phyloP scores from a whole-genome alignment of 495 filamentous ascomycete species.

The Aspergillus wentii region DNA sequence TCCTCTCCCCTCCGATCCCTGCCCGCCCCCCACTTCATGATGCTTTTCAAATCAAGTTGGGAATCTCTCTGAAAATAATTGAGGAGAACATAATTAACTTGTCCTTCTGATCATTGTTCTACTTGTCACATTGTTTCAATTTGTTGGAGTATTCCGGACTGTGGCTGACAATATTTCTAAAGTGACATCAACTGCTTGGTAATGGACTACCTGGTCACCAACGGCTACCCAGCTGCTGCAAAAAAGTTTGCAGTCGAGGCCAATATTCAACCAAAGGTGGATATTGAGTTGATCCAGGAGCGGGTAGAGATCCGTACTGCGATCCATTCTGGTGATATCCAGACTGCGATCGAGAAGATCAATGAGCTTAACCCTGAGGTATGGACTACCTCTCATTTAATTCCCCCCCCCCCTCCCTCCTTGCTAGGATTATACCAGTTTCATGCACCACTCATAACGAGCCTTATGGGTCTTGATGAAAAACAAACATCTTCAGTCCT shows the following conservation, averaged over 20 bases:
- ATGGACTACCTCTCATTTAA: conserved; percentile 30
- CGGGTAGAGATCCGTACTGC: conserved; percentile 73
- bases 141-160: conserved; percentile 6
- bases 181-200: conserved; percentile 95
- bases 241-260: conserved; percentile 92
- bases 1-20: conserved; percentile 6
- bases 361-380: conserved; percentile 91
- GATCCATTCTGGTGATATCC: conserved; percentile 79
- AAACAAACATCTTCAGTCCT: conserved; percentile 92
- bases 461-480: conserved; percentile 82
- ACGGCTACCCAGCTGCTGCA: conserved; percentile 90
- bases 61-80: conserved; percentile 98
- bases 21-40: conserved; percentile 51
- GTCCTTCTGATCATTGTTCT: conserved; percentile 64
- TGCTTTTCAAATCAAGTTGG: conserved; percentile 87
- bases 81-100: conserved; percentile 84
- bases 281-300: conserved; percentile 66
- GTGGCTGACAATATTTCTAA: conserved; percentile 26
- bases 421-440: conserved; percentile 92
- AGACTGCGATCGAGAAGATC: conserved; percentile 76
- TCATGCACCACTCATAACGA: conserved; percentile 99
- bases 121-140: conserved; percentile 9
- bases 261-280: conserved; percentile 70
- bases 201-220: conserved; percentile 95
- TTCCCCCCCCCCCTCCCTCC: conserved; percentile 7